phyloP scores from a whole-genome alignment of 2,329 filamentous ascomycete genomes.

The Ceratocystis harringtonii region DNA sequence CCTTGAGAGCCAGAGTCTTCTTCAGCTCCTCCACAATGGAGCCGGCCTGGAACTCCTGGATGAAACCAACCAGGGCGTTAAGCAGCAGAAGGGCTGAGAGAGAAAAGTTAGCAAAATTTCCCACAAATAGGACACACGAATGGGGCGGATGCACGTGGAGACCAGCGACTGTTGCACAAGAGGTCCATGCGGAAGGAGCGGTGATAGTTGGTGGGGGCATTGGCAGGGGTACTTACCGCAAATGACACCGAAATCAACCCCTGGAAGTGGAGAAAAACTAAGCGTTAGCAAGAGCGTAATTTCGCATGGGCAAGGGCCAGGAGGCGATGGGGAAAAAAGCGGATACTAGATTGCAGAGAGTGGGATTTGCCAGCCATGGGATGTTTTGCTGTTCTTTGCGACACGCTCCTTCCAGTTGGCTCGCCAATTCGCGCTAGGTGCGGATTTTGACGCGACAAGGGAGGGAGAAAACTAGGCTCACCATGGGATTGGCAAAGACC shows the following conservation, averaged over 20 bases:
- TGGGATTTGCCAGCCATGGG: not conserved
- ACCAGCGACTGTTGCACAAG: not conserved
- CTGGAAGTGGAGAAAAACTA: conserved; percentile 13
- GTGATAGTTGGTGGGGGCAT: not conserved
- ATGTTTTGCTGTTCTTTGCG: not conserved
- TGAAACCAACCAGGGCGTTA: conserved; percentile 73
- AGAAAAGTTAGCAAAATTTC: not conserved
- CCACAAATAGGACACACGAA: not conserved
- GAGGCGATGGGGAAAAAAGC: not conserved
- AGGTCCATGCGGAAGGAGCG: not conserved
- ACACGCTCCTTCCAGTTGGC: not conserved
- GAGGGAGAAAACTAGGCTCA: not conserved
- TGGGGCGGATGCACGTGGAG: not conserved
- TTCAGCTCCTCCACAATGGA: conserved; percentile 84
- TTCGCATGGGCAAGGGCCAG: not conserved
- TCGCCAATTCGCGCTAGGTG: conserved; percentile 3
- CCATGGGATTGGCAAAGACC: not conserved
- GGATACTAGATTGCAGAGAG: not conserved
- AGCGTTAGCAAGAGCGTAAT: conserved; percentile 12
- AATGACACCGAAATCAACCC: conserved; percentile 90
- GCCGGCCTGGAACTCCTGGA: conserved; percentile 80
- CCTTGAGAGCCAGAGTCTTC: conserved; percentile 78
- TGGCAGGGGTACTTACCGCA: conserved; percentile 33
- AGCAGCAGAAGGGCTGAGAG: conserved; percentile 49
- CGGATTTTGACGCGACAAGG: not conserved